These are phyloP conservation scores for Suaeda aralocaspica DNA, from an alignment of 148 eudicot genomes.

Conservation along the genomic window DNA sequence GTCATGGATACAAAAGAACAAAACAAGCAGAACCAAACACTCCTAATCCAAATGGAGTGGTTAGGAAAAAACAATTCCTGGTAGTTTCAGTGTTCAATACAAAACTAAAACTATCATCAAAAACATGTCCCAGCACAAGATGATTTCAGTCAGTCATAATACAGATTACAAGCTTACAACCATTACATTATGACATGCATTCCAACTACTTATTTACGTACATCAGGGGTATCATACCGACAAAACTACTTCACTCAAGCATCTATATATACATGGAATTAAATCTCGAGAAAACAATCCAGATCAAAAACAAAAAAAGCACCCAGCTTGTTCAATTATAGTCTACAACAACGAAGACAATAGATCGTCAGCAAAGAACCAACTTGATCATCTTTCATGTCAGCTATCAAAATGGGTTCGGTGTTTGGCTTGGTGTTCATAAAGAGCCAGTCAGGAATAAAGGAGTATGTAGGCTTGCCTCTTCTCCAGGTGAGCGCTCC, in stretches of 20 bases:
- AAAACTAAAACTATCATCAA: background rate
- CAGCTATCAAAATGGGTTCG: background rate
- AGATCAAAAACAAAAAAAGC: slow-evolving; percentile 1
- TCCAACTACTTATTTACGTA: slow-evolving; percentile 14
- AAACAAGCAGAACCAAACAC: no score
- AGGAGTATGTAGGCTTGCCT: background rate
- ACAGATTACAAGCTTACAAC: background rate
- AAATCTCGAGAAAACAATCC: slow-evolving; percentile 9
- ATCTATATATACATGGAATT: slow-evolving; percentile 13
- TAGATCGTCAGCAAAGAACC: background rate
- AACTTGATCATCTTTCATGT: background rate
- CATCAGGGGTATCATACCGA: slow-evolving; percentile 9
- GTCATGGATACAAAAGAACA: no score
- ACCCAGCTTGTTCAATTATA: slow-evolving; percentile 1
- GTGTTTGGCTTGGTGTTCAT: background rate
- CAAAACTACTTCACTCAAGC: slow-evolving; percentile 2
- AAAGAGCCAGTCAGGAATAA: background rate
- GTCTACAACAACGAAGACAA: background rate
- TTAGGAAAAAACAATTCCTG: no score
- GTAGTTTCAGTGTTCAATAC: no score
- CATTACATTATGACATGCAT: background rate
- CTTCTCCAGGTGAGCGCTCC: background rate
- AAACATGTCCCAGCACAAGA: background rate
- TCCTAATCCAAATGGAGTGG: no score
- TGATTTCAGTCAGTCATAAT: background rate